phyloP scores from a whole-genome alignment of 2,329 filamentous ascomycete genomes.

The Cryphonectria parasitica region DNA sequence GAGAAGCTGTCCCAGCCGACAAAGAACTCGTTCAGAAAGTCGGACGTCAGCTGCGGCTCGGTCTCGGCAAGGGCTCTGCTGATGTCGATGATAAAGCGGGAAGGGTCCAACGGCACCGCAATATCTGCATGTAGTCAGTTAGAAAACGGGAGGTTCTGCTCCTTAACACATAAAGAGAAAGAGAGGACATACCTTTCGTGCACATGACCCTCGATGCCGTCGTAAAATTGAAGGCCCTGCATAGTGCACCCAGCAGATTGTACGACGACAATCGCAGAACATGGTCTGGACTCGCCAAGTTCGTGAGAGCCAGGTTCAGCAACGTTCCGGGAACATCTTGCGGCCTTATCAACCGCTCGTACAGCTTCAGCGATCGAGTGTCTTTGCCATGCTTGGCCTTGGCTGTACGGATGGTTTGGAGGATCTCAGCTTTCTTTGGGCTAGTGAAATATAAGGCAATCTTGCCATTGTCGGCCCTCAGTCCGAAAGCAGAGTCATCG shows the following conservation, averaged over 20 bases:
- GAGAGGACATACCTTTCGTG: slow-evolving; percentile 55
- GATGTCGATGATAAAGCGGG: slow-evolving; percentile 67
- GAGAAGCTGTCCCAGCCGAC: slow-evolving; percentile 73
- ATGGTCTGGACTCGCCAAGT: slow-evolving; percentile 65
- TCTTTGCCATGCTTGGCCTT: slow-evolving; percentile 70
- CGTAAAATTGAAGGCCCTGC: slow-evolving; percentile 69
- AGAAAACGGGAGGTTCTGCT: neutral
- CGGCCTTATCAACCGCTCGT: slow-evolving; percentile 68
- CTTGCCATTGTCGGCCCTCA: slow-evolving; percentile 70
- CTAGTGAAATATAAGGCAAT: slow-evolving; percentile 75
- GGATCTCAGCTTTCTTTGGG: slow-evolving; percentile 63
- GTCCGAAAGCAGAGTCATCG: slow-evolving; percentile 68
- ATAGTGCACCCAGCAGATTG: slow-evolving; percentile 68
- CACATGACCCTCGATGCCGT: slow-evolving; percentile 65
- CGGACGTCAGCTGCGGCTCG: slow-evolving; percentile 69
- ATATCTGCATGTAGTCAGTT: slow-evolving; percentile 50
- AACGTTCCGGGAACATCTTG: slow-evolving; percentile 73
- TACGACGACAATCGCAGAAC: slow-evolving; percentile 66
- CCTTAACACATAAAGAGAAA: neutral
- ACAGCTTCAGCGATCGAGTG: slow-evolving; percentile 60
- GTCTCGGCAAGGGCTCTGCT: slow-evolving; percentile 65
- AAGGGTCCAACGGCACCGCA: slow-evolving; percentile 65
- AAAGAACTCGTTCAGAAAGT: slow-evolving; percentile 75
- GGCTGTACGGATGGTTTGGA: slow-evolving; percentile 65
- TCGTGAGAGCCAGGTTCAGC: slow-evolving; percentile 69